A percentile compares a stretch with the other conserved stretches of the same genome.
Evolutionary conservation across 176 grass and related monocot species (phyloP).

Genomic region (Avena insularis): DNA sequence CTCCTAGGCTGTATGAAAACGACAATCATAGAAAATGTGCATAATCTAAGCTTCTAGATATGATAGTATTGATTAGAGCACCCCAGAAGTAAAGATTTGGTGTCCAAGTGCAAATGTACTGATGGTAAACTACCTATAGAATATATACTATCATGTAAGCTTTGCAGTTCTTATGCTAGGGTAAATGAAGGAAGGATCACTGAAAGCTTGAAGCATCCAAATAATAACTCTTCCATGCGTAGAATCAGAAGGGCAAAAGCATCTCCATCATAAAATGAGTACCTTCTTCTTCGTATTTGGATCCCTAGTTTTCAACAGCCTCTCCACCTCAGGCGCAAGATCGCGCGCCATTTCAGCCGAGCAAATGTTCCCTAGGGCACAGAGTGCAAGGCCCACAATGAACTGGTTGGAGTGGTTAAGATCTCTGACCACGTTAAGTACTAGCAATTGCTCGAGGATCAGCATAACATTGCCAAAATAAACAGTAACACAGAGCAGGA

Average conservation of each 20-base stretch:
- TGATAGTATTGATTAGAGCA: neutral
- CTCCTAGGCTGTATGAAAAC: constrained; percentile 2
- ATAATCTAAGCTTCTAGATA: constrained; percentile 12
- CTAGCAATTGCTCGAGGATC: constrained; percentile 35
- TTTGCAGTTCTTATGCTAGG: neutral
- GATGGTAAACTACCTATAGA: neutral
- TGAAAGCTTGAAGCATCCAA: neutral
- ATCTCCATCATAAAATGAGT: neutral
- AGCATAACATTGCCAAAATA: constrained; percentile 7
- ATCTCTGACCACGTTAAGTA: constrained; percentile 86
- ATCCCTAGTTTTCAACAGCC: constrained; percentile 83
- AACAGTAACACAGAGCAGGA: neutral
- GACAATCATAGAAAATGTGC: neutral
- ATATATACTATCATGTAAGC: neutral
- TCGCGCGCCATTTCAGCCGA: constrained; percentile 99
- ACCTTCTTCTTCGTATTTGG: constrained; percentile 99
- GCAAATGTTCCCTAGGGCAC: constrained; percentile 98
- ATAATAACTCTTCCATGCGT: neutral
- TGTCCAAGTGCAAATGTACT: constrained; percentile 14
- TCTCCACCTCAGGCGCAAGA: constrained; percentile 96
- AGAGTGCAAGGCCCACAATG: constrained; percentile 95
- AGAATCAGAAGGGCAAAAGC: constrained; percentile 5
- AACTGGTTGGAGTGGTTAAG: constrained; percentile 99
- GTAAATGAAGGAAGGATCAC: neutral
- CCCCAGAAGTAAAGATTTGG: neutral